Conservation (phyloP, 2,329 filamentous ascomycete species). For the Ceratocystis cubensis region DNA sequence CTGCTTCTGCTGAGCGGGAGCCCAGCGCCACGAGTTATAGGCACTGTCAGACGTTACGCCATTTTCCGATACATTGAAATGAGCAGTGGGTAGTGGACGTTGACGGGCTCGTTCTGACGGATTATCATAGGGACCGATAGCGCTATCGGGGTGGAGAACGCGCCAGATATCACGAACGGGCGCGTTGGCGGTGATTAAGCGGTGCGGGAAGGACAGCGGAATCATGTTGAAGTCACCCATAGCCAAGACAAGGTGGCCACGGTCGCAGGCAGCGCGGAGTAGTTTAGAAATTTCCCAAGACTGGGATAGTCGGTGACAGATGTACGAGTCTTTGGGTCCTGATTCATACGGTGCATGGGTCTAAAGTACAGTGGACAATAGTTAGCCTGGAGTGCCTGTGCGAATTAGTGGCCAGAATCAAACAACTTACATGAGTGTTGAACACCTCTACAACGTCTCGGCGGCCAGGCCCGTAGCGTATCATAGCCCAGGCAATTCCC, state of each 20-base stretch:
- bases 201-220: slow-evolving; percentile 73
- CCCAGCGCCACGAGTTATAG: slow-evolving; percentile 91
- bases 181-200: slow-evolving; percentile 64
- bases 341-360: slow-evolving; percentile 77
- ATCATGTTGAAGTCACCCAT: slow-evolving; percentile 95
- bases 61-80: slow-evolving; percentile 66
- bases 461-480: slow-evolving; percentile 53
- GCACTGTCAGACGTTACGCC: slow-evolving; percentile 77
- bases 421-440: slow-evolving; percentile 61
- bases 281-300: slow-evolving; percentile 91
- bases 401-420: neutral
- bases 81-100: slow-evolving; percentile 58
- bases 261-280: slow-evolving; percentile 65
- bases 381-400: neutral
- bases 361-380: slow-evolving; percentile 24
- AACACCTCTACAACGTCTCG: slow-evolving; percentile 76
- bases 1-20: slow-evolving; percentile 53
- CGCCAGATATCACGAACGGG: slow-evolving; percentile 77
- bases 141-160: slow-evolving; percentile 68
- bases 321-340: slow-evolving; percentile 69
- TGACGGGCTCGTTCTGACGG: slow-evolving; percentile 53
- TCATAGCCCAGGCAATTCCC: slow-evolving; percentile 71
- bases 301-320: slow-evolving; percentile 82
- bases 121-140: slow-evolving; percentile 60
- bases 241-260: slow-evolving; percentile 71